A percentile compares a stretch with the other conserved stretches of the same genome.
Evolutionary conservation across 257 asterid species (phyloP).

Genomic region (Parsonsia alboflavescens): DNA sequence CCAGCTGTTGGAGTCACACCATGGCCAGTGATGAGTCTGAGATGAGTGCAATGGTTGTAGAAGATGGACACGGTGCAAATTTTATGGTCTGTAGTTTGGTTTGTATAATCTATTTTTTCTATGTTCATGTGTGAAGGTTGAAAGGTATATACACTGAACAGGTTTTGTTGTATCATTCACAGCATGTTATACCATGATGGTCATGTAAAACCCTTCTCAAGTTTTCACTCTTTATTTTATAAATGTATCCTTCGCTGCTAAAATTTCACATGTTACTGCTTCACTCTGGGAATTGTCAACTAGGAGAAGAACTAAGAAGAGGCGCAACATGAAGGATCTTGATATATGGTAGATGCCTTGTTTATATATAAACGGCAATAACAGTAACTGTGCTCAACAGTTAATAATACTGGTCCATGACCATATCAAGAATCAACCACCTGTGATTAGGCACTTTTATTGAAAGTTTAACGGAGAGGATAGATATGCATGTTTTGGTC

Average conservation of each 20-base stretch:
- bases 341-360: background rate
- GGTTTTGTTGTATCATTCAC: background rate
- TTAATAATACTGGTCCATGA: too few relatives aligned
- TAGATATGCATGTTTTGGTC: background rate
- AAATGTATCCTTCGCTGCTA: background rate
- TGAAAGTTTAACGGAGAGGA: background rate
- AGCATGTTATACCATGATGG: background rate
- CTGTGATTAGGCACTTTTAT: background rate
- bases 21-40: conserved; percentile 69
- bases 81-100: conserved; percentile 6
- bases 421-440: background rate
- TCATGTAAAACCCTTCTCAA: conserved; percentile 8
- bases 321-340: background rate
- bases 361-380: background rate
- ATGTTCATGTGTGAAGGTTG: background rate
- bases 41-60: conserved; percentile 34
- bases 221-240: background rate
- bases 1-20: conserved; percentile 54
- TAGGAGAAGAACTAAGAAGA: background rate
- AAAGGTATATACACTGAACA: background rate
- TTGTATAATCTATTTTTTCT: conserved; percentile 8
- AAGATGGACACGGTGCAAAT: conserved; percentile 13
- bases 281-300: background rate
- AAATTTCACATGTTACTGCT: background rate
- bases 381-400: background rate